phyloP scores from a whole-genome alignment of 164 flowering plant genomes.

The Nymphaea thermarum region DNA sequence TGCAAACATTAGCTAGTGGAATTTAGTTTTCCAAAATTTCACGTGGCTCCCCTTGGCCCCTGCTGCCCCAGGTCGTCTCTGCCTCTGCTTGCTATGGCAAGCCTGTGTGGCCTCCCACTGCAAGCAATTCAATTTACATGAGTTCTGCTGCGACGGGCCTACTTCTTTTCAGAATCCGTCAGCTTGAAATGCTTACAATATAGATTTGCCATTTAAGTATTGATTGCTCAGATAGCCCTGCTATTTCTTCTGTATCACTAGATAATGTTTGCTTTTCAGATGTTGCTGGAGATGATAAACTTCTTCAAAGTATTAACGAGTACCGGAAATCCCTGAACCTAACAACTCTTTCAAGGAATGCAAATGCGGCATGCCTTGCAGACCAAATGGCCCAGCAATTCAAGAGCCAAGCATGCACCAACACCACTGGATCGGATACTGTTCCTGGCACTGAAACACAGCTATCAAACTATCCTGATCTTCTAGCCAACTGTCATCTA shows the following conservation, averaged over 20 bases:
- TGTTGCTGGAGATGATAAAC: constrained; percentile 35
- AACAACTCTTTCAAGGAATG: constrained; percentile 34
- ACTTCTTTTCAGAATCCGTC: background rate
- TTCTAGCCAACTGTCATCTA: constrained; percentile 48
- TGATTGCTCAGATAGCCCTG: background rate
- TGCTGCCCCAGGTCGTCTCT: no score
- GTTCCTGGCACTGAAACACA: constrained; percentile 23
- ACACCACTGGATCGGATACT: constrained; percentile 19
- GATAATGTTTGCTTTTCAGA: constrained; percentile 22
- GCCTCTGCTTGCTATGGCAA: no score
- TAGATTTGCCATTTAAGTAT: background rate
- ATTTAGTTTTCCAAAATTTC: no score
- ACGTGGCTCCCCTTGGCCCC: no score
- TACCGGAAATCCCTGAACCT: constrained; percentile 43
- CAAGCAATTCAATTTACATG: background rate
- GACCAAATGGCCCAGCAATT: constrained; percentile 44
- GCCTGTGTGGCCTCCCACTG: no score
- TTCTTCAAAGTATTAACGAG: constrained; percentile 53
- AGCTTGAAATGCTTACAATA: no score
- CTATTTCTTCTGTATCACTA: background rate
- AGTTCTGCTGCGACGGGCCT: background rate
- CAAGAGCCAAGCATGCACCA: constrained; percentile 38
- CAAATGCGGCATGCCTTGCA: constrained; percentile 75
- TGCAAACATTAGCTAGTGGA: no score
- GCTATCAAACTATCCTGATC: constrained; percentile 34